Evolutionary conservation across 805 yeast species (phyloP), one percentile per base, ranked within the genome.

Genomic region (Yarrowia hollandica): DNA sequence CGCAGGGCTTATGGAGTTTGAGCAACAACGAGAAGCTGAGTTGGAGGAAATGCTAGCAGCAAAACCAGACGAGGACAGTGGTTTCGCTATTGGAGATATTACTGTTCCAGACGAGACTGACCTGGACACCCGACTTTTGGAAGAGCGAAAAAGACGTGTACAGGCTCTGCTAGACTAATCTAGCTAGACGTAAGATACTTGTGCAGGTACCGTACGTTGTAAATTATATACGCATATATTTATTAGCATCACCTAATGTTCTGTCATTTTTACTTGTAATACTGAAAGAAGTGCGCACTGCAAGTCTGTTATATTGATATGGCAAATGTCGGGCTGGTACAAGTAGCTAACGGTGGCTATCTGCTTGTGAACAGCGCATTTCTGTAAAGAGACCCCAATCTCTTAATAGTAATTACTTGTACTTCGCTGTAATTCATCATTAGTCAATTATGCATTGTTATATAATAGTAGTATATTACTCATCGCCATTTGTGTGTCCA

Each of bases 381-480:
- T n/a, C n/a, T n/a, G n/a, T n/a, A n/a, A n/a, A n/a, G n/a, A n/a
- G n/a, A n/a, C n/a, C n/a, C n/a, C n/a, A n/a, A n/a, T n/a, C n/a
- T n/a, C n/a, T n/a, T n/a, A n/a, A n/a, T n/a, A n/a, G n/a, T n/a
- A n/a, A n/a, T n/a, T n/a, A n/a, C n/a, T n/a, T n/a, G n/a, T n/a
- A n/a, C n/a, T n/a, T n/a, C n/a, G n/a, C n/a, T n/a, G n/a, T n/a
- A n/a, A 1, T 35, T 1, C 7, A 7, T 35, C 33, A 48, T 48
- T 33, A 48, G 38, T 48, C 55, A 48, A 48, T 48, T 31, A 48
- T 48, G 55, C 55, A 48, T 48, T 33, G 55, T 48, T 44, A 44
- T 48, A 31, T 21, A 21, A 30, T 44, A 28, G 44, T 39, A 9
- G 42, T 9, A 22, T 41, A 16, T 41, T 25, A 41, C 46, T 23